Evolutionary conservation across 2,329 filamentous ascomycete genomes (phyloP).

Genomic region (Xylogone sp.): DNA sequence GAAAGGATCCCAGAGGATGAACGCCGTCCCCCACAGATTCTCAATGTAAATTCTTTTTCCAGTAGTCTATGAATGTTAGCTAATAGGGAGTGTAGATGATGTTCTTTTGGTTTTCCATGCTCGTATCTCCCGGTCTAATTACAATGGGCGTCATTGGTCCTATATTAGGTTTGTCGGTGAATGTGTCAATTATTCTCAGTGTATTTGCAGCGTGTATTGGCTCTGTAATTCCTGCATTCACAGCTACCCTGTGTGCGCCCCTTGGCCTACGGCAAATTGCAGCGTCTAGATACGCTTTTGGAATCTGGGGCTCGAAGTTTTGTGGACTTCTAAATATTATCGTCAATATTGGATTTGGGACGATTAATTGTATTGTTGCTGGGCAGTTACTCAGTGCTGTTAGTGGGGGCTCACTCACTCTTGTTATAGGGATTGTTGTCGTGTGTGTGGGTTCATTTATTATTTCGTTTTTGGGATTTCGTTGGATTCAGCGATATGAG

Average conservation of each 20-base stretch:
- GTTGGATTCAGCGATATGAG: slow-evolving; percentile 52
- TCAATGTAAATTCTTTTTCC: background rate
- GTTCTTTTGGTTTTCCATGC: slow-evolving; percentile 4
- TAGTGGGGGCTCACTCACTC: slow-evolving; percentile 43
- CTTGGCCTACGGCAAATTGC: slow-evolving; percentile 25
- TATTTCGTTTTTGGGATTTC: slow-evolving; percentile 58
- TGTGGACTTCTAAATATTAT: slow-evolving; percentile 24
- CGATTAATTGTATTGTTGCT: slow-evolving; percentile 57
- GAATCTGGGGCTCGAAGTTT: slow-evolving; percentile 26
- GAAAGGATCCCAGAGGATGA: background rate
- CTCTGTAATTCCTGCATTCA: slow-evolving; percentile 12
- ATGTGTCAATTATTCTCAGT: slow-evolving; percentile 19
- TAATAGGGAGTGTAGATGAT: background rate
- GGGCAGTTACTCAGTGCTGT: slow-evolving; percentile 54
- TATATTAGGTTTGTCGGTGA: slow-evolving; percentile 22
- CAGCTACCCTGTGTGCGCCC: slow-evolving; percentile 12
- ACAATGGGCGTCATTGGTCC: slow-evolving; percentile 23
- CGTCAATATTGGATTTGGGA: slow-evolving; percentile 49
- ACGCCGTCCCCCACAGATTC: background rate
- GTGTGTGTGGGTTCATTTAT: slow-evolving; percentile 50
- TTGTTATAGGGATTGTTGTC: slow-evolving; percentile 56
- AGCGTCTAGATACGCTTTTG: slow-evolving; percentile 24
- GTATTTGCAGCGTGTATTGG: slow-evolving; percentile 22
- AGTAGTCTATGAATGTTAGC: background rate
- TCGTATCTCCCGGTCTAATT: slow-evolving; percentile 13